These are phyloP conservation scores for Fusarium mangiferae DNA, from an alignment of 2,329 filamentous ascomycete species.

Conservation along the genomic window DNA sequence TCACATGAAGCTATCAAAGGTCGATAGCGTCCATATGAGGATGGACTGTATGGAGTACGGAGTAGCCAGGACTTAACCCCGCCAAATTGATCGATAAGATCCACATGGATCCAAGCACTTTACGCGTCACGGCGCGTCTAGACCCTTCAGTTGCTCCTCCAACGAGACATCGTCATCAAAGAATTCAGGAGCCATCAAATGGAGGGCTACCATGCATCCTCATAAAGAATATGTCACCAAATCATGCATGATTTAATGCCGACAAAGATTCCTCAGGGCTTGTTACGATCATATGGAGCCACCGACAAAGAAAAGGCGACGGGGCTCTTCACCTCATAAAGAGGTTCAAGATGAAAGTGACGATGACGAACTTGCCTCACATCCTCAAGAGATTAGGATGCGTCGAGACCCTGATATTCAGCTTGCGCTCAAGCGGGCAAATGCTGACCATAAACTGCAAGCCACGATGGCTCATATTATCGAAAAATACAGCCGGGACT, in stretches of 20 bases:
- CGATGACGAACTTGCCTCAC: conserved; percentile 60
- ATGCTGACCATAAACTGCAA: conserved; percentile 78
- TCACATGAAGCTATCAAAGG: not conserved
- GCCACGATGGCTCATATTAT: conserved; percentile 90
- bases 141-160: conserved; percentile 42
- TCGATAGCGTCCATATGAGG: not conserved
- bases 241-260: not conserved
- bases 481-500: conserved; percentile 86
- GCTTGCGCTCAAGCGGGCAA: conserved; percentile 69
- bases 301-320: conserved; percentile 68
- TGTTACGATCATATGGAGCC: conserved; percentile 59
- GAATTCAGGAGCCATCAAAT: not conserved
- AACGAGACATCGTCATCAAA: conserved; percentile 33
- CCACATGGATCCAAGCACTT: conserved; percentile 20
- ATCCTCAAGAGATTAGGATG: conserved; percentile 58
- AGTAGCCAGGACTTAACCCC: conserved; percentile 15
- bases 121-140: conserved; percentile 34
- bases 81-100: conserved; percentile 4
- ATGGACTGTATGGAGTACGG: too few relatives aligned
- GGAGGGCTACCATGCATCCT: not conserved
- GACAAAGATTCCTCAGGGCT: not conserved
- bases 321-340: conserved; percentile 54
- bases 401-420: conserved; percentile 49
- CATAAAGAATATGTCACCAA: not conserved
- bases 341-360: conserved; percentile 48